A percentile compares a stretch with the other conserved stretches of the same genome.
phyloP scores from a whole-genome alignment of 1,284 basidiomycete genomes.

The Trichosporon sp. region DNA sequence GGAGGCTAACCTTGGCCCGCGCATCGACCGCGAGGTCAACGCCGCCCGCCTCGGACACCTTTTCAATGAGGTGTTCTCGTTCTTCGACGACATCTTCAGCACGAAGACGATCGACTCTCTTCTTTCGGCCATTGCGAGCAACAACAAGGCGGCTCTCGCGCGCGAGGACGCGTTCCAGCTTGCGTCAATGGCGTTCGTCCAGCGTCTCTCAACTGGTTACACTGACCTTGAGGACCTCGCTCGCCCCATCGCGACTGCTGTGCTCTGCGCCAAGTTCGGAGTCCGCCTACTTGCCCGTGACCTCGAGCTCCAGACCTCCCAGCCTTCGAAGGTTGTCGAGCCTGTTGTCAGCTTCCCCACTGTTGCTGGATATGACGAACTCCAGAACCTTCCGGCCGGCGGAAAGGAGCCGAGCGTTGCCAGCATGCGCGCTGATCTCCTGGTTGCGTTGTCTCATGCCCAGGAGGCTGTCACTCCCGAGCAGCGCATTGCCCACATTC shows the following conservation, averaged over 20 bases:
- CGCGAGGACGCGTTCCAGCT: slow-evolving; percentile 57
- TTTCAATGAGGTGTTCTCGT: slow-evolving; percentile 79
- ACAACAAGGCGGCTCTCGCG: slow-evolving; percentile 39
- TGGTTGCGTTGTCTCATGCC: slow-evolving; percentile 63
- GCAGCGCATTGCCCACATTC: slow-evolving; percentile 28
- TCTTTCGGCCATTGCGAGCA: slow-evolving; percentile 34
- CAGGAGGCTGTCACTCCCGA: slow-evolving; percentile 56
- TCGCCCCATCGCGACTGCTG: slow-evolving; percentile 65
- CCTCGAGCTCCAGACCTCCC: slow-evolving; percentile 30
- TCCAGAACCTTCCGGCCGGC: slow-evolving; percentile 53
- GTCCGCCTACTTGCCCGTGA: slow-evolving; percentile 62
- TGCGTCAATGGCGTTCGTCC: slow-evolving; percentile 57
- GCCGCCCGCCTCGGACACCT: slow-evolving; percentile 69
- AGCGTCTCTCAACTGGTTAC: slow-evolving; percentile 58
- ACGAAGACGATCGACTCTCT: slow-evolving; percentile 47
- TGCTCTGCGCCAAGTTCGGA: slow-evolving; percentile 74
- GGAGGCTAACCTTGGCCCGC: slow-evolving; percentile 43
- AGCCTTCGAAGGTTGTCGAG: slow-evolving; percentile 44
- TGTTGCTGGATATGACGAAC: slow-evolving; percentile 62
- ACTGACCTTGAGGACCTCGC: slow-evolving; percentile 68
- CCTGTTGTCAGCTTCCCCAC: slow-evolving; percentile 39
- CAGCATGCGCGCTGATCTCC: slow-evolving; percentile 40
- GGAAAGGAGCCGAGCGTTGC: slow-evolving; percentile 26
- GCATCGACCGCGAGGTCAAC: slow-evolving; percentile 58
- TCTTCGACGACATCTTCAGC: slow-evolving; percentile 58